Conservation (phyloP, 2,329 filamentous ascomycete species). For the Penicillium paneum region DNA sequence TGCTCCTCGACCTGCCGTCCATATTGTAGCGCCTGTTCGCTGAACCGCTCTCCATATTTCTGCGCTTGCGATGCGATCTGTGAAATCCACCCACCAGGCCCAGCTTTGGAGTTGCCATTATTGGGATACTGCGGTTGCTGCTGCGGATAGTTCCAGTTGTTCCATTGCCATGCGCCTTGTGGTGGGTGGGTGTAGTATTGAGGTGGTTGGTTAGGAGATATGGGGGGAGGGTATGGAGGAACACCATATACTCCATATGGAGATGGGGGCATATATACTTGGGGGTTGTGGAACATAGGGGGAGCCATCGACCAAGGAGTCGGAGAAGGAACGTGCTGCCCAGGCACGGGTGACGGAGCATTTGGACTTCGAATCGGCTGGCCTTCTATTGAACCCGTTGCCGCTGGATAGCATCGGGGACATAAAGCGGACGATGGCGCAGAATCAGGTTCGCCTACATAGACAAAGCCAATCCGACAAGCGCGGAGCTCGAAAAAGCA, state of each 20-base stretch:
- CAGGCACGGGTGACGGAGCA: conserved; percentile 9
- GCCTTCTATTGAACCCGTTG: conserved; percentile 24
- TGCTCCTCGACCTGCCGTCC: conserved; percentile 40
- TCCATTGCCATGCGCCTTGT: conserved; percentile 30
- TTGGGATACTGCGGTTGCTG: conserved; percentile 23
- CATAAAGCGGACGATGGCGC: conserved; percentile 39
- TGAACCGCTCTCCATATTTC: conserved; percentile 40
- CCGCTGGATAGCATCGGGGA: conserved; percentile 40
- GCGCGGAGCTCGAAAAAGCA: conserved; percentile 41
- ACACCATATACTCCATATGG: conserved; percentile 18
- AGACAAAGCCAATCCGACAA: conserved; percentile 34
- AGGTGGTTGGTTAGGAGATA: conserved; percentile 18
- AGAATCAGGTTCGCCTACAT: conserved; percentile 33
- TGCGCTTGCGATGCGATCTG: conserved; percentile 38
- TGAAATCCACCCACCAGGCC: conserved; percentile 34
- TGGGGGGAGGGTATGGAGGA: conserved; percentile 19
- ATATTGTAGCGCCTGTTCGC: conserved; percentile 34
- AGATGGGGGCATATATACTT: conserved; percentile 2
- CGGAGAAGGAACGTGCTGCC: conserved; percentile 13
- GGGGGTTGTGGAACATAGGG: conserved; percentile 12
- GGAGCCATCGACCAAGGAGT: conserved; percentile 15
- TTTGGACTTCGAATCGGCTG: conserved; percentile 8
- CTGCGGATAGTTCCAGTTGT: conserved; percentile 23
- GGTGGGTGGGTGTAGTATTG: conserved; percentile 26
- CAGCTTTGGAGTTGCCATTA: conserved; percentile 23